These are phyloP conservation scores for Hygrophila difformis DNA, from an alignment of 257 asterid species.

Conservation along the genomic window DNA sequence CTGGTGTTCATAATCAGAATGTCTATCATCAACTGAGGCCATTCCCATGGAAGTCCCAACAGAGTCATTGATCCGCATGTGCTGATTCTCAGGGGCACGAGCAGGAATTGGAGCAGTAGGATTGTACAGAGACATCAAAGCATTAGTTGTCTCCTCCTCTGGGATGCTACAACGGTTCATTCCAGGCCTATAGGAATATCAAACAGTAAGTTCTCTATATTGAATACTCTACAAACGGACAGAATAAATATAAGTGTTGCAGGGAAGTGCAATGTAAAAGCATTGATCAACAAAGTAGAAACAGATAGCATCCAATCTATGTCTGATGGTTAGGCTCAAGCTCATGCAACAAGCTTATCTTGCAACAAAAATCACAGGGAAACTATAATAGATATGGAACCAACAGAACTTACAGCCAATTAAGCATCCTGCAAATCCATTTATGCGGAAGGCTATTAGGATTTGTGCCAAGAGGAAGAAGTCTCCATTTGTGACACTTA, in stretches of 20 bases:
- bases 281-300: conserved; percentile 11
- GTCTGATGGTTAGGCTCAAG: conserved; percentile 5
- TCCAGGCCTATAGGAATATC: conserved; percentile 60
- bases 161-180: conserved; percentile 79
- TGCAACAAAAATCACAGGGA: neutral
- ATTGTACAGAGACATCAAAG: conserved; percentile 72
- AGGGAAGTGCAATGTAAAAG: neutral
- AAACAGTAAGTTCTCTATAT: conserved; percentile 23
- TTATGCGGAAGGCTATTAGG: conserved; percentile 80
- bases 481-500: conserved; percentile 81
- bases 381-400: neutral
- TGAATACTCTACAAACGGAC: neutral
- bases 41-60: conserved; percentile 2
- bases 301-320: conserved; percentile 9
- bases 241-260: too few relatives aligned
- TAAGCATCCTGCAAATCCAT: conserved; percentile 92
- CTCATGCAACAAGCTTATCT: neutral
- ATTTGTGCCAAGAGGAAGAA: conserved; percentile 85
- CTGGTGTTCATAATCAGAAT: conserved; percentile 32
- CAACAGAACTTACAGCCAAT: conserved; percentile 86
- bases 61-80: conserved; percentile 33
- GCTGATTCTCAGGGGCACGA: conserved; percentile 38
- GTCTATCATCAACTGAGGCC: conserved; percentile 35
- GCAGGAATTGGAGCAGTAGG: conserved; percentile 42
- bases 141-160: conserved; percentile 80